Evolutionary conservation across 495 filamentous ascomycete genomes (phyloP), one percentile per base, ranked within the genome.

Genomic region (Evernia prunastri): DNA sequence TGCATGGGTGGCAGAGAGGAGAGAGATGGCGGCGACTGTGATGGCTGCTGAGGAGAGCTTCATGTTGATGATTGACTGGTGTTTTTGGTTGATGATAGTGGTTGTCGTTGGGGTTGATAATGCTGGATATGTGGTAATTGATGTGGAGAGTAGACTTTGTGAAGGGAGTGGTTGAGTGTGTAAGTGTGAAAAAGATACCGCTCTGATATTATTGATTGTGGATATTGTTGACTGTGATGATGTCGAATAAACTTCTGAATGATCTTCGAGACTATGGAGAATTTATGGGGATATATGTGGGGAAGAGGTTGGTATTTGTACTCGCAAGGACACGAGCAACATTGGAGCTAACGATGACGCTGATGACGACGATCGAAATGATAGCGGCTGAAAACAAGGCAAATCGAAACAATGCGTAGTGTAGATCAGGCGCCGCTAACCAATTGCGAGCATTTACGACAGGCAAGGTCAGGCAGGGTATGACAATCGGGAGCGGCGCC

Each of bases 261-360:
- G 35, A 54, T 54, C 43, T 57, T 63, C 33, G 18, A 36, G 0
- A 25, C 33, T 58, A 27, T 40, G 33, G 31, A 31, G 37, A 40
- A 12, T 58, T 58, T 39, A 36, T 58, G 35, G 33, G 18, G 56
- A 25, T 36, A 37, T 23, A 0, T 58, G 56, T 58, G 56, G 56
- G 56, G 56, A 58, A 58, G 33, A 23, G 39, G 37, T 10, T 36
- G 56, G 35, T 58, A 58, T 58, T 36, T 58, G 33, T 58, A 58
- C 23, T 58, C 33, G n/a, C 56, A 58, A 40, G 56, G 37, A 23
- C 20, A 39, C 4, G 11, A 40, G 20, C 11, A 40, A 40, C 13
- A 23, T 40, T 23, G 15, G 31, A 58, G 10, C n/a, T 27, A 23
- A 39, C 56, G 3, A 40, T 58, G 56, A 36, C 56, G 56, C 1